Conservation (phyloP, 2,329 filamentous ascomycete species). For the Eurotiales sp. region DNA sequence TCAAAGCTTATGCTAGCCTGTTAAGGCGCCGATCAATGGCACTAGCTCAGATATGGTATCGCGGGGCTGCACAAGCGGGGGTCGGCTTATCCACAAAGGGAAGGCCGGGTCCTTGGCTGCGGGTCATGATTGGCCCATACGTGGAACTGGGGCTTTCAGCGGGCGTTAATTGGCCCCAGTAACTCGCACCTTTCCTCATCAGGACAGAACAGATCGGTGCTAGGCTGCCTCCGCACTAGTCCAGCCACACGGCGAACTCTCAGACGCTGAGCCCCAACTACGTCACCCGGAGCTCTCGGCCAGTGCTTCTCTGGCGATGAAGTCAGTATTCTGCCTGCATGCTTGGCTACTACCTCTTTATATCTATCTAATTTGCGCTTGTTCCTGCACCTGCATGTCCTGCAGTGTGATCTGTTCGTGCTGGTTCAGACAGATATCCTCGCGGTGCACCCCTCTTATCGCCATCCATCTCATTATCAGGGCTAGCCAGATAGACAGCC, state of each 20-base stretch:
- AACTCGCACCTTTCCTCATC: no score
- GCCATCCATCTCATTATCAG: no score
- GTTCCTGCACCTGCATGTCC: no score
- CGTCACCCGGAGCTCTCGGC: conserved; percentile 23
- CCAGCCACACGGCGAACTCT: neutral
- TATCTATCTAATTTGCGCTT: neutral
- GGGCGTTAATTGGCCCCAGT: no score
- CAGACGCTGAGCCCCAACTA: conserved; percentile 21
- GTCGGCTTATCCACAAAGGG: neutral
- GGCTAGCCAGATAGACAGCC: no score
- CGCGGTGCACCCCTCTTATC: no score
- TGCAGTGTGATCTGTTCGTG: no score
- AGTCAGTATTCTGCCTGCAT: conserved; percentile 12
- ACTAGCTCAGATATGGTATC: neutral
- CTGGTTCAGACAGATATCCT: no score
- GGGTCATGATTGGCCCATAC: neutral
- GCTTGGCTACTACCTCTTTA: neutral
- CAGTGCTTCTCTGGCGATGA: neutral
- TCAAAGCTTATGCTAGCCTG: no score
- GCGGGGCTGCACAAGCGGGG: neutral
- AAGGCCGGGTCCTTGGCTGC: no score
- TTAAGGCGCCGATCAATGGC: neutral
- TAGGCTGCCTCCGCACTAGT: no score
- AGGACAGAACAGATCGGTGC: no score
- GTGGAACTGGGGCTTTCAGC: neutral